These are phyloP conservation scores for Melampsora abietis-canadensis DNA, from an alignment of 1,284 basidiomycete species.

Conservation along the genomic window DNA sequence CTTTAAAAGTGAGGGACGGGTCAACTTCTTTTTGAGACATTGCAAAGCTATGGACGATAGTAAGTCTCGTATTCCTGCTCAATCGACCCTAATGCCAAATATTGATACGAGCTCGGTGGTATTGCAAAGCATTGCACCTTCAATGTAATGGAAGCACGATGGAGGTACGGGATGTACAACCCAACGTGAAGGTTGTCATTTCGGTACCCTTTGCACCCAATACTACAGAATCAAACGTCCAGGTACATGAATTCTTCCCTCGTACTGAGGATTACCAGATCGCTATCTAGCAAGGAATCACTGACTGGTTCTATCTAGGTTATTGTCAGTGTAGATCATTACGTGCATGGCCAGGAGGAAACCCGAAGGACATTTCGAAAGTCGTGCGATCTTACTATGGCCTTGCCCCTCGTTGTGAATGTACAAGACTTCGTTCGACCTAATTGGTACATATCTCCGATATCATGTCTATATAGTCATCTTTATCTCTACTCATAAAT, in stretches of 20 bases:
- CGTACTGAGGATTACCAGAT: neutral
- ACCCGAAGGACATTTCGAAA: slow-evolving; percentile 60
- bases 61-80: neutral
- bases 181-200: neutral
- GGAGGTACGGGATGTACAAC: slow-evolving; percentile 1
- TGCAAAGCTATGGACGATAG: neutral
- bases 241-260: neutral
- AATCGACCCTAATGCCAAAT: neutral
- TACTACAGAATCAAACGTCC: neutral
- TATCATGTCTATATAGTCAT: slow-evolving; percentile 33
- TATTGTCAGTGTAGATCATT: slow-evolving; percentile 63
- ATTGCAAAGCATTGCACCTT: neutral
- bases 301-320: slow-evolving; percentile 61
- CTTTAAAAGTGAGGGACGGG: slow-evolving; percentile 9
- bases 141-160: slow-evolving; percentile 2
- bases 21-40: slow-evolving; percentile 3
- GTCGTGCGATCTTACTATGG: slow-evolving; percentile 61
- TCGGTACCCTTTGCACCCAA: neutral
- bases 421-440: slow-evolving; percentile 82
- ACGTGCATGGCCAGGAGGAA: slow-evolving; percentile 60
- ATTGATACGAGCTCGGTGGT: neutral
- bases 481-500: neutral
- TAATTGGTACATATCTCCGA: slow-evolving; percentile 57
- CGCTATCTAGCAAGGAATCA: slow-evolving; percentile 53
- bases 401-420: slow-evolving; percentile 73